Conservation (phyloP, 2,329 filamentous ascomycete species). For the Phaeosphaeria sp. region DNA sequence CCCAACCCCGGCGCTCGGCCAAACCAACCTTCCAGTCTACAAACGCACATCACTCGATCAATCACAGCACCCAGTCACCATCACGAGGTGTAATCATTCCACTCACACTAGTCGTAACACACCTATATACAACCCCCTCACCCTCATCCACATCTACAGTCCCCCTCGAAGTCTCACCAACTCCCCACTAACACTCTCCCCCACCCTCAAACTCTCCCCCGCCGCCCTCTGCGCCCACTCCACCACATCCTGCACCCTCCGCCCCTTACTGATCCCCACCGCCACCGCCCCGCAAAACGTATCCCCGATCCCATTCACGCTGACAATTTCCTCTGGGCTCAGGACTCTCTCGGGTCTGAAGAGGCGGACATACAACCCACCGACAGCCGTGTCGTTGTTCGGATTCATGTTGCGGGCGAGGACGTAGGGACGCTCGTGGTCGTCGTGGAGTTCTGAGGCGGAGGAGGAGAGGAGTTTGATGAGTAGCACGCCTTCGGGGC, state of each 20-base stretch:
- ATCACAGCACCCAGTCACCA: not conserved
- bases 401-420: constrained; percentile 64
- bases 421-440: constrained; percentile 72
- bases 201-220: constrained; percentile 76
- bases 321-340: constrained; percentile 70
- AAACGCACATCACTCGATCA: not conserved
- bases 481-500: constrained; percentile 75
- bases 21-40: not conserved
- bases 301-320: constrained; percentile 93
- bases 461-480: constrained; percentile 72
- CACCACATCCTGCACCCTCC: constrained; percentile 67
- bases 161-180: constrained; percentile 49
- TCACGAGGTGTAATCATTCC: no score
- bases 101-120: no score
- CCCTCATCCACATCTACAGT: not conserved
- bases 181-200: constrained; percentile 72
- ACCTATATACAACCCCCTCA: not conserved
- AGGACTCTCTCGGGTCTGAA: constrained; percentile 72
- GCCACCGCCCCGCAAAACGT: constrained; percentile 87
- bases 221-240: constrained; percentile 82
- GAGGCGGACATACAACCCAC: constrained; percentile 83
- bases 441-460: constrained; percentile 70
- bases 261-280: constrained; percentile 72
- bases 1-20: not conserved
- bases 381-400: constrained; percentile 60